Evolutionary conservation across 208 protist species (phyloP).

Genomic region (Vickermania spadyakhi): DNA sequence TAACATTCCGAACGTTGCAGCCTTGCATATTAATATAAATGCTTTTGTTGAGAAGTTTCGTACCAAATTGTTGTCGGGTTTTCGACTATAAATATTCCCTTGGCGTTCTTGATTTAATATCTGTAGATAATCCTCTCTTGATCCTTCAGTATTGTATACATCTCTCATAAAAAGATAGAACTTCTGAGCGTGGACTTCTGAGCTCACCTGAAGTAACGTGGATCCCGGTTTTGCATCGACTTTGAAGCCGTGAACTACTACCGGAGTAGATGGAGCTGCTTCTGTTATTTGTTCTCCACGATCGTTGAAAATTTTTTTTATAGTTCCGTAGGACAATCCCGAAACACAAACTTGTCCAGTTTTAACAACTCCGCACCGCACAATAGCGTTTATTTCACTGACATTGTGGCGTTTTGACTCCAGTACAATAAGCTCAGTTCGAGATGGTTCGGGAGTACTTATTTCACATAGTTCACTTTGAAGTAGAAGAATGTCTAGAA

Average conservation of each 20-base stretch:
- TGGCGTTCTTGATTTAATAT: constrained; percentile 62
- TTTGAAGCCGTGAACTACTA: constrained; percentile 68
- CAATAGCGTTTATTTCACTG: constrained; percentile 64
- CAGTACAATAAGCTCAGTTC: constrained; percentile 87
- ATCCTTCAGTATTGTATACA: constrained; percentile 70
- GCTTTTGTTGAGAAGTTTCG: constrained; percentile 56
- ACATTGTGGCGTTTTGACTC: constrained; percentile 54
- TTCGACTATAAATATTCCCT: constrained; percentile 66
- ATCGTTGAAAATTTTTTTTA: constrained; percentile 66
- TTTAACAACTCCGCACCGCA: constrained; percentile 65
- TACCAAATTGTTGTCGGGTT: constrained; percentile 82
- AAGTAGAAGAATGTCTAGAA: constrained; percentile 87
- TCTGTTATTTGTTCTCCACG: constrained; percentile 39
- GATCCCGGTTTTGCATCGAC: constrained; percentile 74
- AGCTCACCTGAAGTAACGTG: constrained; percentile 82
- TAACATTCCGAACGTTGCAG: constrained; percentile 85
- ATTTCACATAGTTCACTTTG: constrained; percentile 90
- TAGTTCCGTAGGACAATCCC: constrained; percentile 64
- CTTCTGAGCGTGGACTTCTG: constrained; percentile 76
- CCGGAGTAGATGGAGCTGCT: constrained; percentile 62
- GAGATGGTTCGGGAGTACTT: constrained; percentile 49
- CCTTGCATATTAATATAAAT: constrained; percentile 68
- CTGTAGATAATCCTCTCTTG: constrained; percentile 76
- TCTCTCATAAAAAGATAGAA: constrained; percentile 85
- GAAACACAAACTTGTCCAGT: constrained; percentile 62